phyloP scores from a whole-genome alignment of 208 protist genomes.

The Crithidia mellificae region DNA sequence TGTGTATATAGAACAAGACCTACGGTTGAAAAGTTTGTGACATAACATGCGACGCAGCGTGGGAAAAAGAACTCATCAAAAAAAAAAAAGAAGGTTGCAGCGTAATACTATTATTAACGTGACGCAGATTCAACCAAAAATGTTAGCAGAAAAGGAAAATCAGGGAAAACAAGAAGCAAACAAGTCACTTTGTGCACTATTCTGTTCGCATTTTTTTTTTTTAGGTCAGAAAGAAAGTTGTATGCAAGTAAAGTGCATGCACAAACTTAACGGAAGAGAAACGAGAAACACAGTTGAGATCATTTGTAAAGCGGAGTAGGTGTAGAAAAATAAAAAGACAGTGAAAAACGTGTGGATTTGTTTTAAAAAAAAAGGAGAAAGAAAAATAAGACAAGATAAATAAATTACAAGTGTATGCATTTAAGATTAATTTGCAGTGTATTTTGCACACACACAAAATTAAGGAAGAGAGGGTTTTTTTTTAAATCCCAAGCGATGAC shows the following conservation, averaged over 20 bases:
- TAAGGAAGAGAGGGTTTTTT: too few species aligned
- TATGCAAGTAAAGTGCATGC: too few species aligned
- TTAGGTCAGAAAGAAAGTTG: neutral
- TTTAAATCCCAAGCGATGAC: too few species aligned
- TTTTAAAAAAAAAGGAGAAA: too few species aligned
- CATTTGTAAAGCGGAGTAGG: too few species aligned
- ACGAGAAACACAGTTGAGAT: neutral
- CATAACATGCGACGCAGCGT: neutral
- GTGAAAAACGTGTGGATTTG: too few species aligned
- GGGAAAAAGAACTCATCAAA: neutral
- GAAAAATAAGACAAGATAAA: too few species aligned
- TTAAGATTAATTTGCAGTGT: neutral
- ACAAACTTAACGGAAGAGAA: neutral
- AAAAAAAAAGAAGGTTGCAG: too few species aligned
- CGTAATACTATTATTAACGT: too few species aligned
- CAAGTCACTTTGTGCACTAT: conserved; percentile 1
- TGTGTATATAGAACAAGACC: neutral
- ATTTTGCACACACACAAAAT: neutral
- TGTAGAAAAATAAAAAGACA: too few species aligned
- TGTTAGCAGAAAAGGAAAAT: neutral
- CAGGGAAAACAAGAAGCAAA: neutral
- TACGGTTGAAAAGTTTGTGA: neutral
- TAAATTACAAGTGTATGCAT: too few species aligned
- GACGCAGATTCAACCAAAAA: too few species aligned
- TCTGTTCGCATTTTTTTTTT: neutral